Base-by-base conservation (phyloP, 805 yeast species). In the Metschnikowia cubensis region DNA sequence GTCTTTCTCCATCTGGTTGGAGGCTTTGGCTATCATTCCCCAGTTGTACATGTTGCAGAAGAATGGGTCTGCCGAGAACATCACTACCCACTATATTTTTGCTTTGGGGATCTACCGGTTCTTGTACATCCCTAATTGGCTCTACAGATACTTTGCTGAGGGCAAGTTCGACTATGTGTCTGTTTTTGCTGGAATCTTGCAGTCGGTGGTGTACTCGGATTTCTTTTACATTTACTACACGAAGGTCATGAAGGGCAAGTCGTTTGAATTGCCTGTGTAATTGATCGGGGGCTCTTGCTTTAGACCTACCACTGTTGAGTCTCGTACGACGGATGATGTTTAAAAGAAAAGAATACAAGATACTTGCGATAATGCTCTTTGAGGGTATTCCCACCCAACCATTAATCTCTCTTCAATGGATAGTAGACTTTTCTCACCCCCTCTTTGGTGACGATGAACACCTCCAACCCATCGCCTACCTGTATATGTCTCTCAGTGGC, bases 401-500 rank as follows among this genome's bases (percentile, higher is more conserved):
- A 15, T 40, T 72, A 92, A 75, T 92, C 98, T 67, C 87, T 84
- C 80, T 94, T 89, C 67, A 94, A 77, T 51, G 95, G 95, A 66
- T 73, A 86, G 69, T 81, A 85, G 67, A 89, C 96, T 39, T 80
- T 83, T 71, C 85, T 80, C 44, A 89, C 88, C 46, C 99, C 99
- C 21, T 90, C 96, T 66, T 90, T 91, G 13, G 97, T 89, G 51
- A 92, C 91, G 59, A 94, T 87, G 57, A 87, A 74, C 44, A 94
- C 85, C 69, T 94, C 96, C 55, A 94, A 78, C 5, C 94, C 96
- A 74, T 94, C 99, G 75, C 99, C 99, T 47, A 94, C 98, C 59
- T 91, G 95, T 60, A 94, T 94, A 70, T 94, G 98, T 79, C 99
- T 87, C 73, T 94, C 99, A 17, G 98, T 92, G 18, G 97, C 99